Evolutionary conservation across 495 filamentous ascomycete species (phyloP).

Genomic region (Trypethelium eluteriae): DNA sequence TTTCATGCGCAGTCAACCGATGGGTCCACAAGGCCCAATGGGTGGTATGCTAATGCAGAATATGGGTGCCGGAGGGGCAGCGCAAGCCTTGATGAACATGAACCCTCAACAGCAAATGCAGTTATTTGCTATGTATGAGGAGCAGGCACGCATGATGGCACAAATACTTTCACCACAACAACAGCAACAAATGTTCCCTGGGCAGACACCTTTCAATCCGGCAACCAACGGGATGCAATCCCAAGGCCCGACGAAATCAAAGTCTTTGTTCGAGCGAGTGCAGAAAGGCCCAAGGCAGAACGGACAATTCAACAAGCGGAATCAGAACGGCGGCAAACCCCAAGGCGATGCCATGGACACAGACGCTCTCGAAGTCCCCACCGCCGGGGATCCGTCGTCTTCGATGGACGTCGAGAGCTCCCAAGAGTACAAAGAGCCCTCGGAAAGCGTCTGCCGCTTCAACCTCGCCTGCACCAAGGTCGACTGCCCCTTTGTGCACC

Average conservation of each 20-base stretch:
- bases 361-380: conserved; percentile 6
- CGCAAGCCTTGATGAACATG: conserved; percentile 34
- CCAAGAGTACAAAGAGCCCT: conserved; percentile 31
- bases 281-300: conserved; percentile 43
- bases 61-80: not conserved
- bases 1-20: not conserved
- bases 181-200: conserved; percentile 39
- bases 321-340: conserved; percentile 18
- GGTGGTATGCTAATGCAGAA: conserved; percentile 11
- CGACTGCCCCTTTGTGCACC: conserved; percentile 88
- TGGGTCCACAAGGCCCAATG: conserved; percentile 36
- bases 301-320: conserved; percentile 35
- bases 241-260: conserved; percentile 39
- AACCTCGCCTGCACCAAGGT: conserved; percentile 79
- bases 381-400: conserved; percentile 42
- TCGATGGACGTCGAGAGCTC: conserved; percentile 44
- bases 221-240: conserved; percentile 31
- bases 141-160: conserved; percentile 81
- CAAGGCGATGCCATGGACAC: conserved; percentile 32
- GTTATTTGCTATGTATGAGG: conserved; percentile 75
- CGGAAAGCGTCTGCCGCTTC: conserved; percentile 65
- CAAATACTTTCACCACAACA: conserved; percentile 41
- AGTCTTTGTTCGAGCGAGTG: conserved; percentile 74
- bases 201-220: conserved; percentile 36
- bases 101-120: conserved; percentile 67